These are phyloP conservation scores for Puccinia polysora DNA, from an alignment of 1,284 basidiomycete genomes.

Conservation along the genomic window DNA sequence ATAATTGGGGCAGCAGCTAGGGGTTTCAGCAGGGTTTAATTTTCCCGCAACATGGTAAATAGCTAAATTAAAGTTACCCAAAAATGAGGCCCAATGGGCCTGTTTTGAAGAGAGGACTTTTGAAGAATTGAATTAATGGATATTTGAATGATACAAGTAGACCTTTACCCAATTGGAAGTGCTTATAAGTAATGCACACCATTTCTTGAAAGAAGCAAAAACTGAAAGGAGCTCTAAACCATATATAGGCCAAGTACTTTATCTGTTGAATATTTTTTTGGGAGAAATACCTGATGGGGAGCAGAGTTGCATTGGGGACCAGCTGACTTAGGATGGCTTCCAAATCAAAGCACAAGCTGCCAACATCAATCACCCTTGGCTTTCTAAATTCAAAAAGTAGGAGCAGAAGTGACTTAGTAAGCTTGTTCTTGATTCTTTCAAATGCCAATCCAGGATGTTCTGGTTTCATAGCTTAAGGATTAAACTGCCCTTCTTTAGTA, in stretches of 20 bases:
- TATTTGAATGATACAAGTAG: slow-evolving; percentile 31
- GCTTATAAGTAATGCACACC: slow-evolving; percentile 23
- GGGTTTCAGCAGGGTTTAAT: background rate
- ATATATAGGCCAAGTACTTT: background rate
- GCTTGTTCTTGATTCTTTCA: background rate
- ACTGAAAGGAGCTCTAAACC: slow-evolving; percentile 20
- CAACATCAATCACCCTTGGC: slow-evolving; percentile 3
- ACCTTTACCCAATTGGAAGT: background rate
- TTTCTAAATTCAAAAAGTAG: slow-evolving; percentile 17
- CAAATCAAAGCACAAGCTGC: slow-evolving; percentile 21
- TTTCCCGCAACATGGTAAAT: slow-evolving; percentile 11
- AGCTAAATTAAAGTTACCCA: slow-evolving; percentile 5
- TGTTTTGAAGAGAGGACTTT: slow-evolving; percentile 14
- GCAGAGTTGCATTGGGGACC: background rate
- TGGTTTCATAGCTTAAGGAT: background rate
- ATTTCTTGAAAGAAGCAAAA: slow-evolving; percentile 15
- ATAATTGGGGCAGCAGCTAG: background rate
- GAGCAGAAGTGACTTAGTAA: background rate
- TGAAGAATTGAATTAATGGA: slow-evolving; percentile 9
- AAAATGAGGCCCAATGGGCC: no score
- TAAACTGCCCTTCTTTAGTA: background rate
- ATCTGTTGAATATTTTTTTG: background rate
- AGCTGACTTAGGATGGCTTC: slow-evolving; percentile 10
- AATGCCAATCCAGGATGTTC: background rate
- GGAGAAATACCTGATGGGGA: slow-evolving; percentile 18